Percentiles rank a stretch among this genome's conserved stretches.
These are phyloP conservation scores for Leptographium galeiforme DNA, from an alignment of 2,329 filamentous ascomycete species.

Conservation along the genomic window DNA sequence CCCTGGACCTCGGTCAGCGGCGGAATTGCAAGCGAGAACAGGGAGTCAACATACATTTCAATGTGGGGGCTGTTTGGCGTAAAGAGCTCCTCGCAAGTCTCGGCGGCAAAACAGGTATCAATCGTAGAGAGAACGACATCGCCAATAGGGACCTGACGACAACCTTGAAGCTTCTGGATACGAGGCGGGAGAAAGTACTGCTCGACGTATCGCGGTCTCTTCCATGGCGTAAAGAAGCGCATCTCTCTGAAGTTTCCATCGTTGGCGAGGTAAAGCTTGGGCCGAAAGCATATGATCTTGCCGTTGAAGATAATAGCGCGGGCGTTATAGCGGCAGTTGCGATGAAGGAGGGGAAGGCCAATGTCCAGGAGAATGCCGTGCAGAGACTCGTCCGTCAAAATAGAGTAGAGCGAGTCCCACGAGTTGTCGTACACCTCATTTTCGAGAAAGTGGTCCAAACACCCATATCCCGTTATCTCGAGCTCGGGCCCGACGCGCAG, in stretches of 20 bases:
- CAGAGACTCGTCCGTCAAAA: conserved; percentile 45
- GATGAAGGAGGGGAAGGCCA: conserved; percentile 48
- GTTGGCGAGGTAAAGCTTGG: conserved; percentile 40
- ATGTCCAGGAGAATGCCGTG: conserved; percentile 55
- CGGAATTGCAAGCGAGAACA: not conserved
- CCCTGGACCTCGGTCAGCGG: conserved; percentile 25
- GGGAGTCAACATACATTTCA: not conserved
- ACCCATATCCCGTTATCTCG: conserved; percentile 47
- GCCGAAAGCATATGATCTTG: conserved; percentile 57
- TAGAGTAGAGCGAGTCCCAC: conserved; percentile 48
- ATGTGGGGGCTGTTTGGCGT: not conserved
- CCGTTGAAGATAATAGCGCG: conserved; percentile 51
- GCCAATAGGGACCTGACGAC: conserved; percentile 44
- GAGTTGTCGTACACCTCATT: conserved; percentile 42
- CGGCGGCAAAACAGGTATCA: conserved; percentile 46
- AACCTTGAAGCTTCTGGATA: conserved; percentile 37
- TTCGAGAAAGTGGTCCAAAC: conserved; percentile 51
- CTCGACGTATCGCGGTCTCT: conserved; percentile 42
- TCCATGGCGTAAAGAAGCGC: conserved; percentile 52
- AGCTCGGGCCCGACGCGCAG: conserved; percentile 48
- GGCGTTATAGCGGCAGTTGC: conserved; percentile 51
- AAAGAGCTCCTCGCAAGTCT: conserved; percentile 17
- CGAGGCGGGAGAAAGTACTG: conserved; percentile 50
- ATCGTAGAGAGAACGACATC: conserved; percentile 47
- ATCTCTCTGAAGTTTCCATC: conserved; percentile 47